Evolutionary conservation across 495 filamentous ascomycete species (phyloP).

Genomic region (Penicillium coffeae): DNA sequence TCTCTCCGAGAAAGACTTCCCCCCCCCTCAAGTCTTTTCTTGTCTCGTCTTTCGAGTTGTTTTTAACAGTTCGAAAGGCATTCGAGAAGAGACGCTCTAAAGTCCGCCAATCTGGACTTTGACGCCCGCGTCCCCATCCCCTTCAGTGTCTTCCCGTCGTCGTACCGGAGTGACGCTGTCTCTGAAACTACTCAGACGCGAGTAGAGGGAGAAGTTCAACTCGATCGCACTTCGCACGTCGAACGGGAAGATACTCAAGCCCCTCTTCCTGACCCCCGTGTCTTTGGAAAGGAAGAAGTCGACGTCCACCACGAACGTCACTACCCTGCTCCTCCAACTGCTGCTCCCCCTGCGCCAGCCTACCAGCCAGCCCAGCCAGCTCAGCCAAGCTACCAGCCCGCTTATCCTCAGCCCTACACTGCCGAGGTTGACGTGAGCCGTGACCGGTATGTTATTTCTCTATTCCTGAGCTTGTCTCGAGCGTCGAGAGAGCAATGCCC

Average conservation of each 20-base stretch:
- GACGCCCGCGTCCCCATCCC: slow-evolving; percentile 98
- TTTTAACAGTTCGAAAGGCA: slow-evolving; percentile 78
- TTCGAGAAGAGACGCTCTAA: slow-evolving; percentile 83
- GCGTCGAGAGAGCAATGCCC: too few species aligned
- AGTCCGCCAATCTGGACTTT: slow-evolving; percentile 99
- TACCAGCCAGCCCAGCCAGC: neutral
- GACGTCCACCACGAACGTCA: slow-evolving; percentile 59
- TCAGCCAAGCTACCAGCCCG: neutral
- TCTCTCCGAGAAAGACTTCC: slow-evolving; percentile 40
- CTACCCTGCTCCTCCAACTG: slow-evolving; percentile 27
- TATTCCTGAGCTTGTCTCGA: neutral
- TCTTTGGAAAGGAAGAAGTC: slow-evolving; percentile 78
- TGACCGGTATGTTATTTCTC: slow-evolving; percentile 47
- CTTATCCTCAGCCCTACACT: slow-evolving; percentile 13
- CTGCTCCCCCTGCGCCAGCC: slow-evolving; percentile 2
- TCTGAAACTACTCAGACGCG: slow-evolving; percentile 71
- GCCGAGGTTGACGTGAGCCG: slow-evolving; percentile 53
- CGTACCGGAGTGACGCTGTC: slow-evolving; percentile 90
- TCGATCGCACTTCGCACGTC: slow-evolving; percentile 72
- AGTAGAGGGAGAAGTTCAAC: slow-evolving; percentile 86
- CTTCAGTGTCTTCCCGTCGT: slow-evolving; percentile 99
- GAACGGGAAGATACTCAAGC: slow-evolving; percentile 89
- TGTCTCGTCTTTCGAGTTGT: slow-evolving; percentile 88
- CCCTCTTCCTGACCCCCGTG: slow-evolving; percentile 62
- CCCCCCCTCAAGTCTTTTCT: slow-evolving; percentile 66